phyloP scores from a whole-genome alignment of 1,284 basidiomycete species.

The Taiwanofungus camphoratus region DNA sequence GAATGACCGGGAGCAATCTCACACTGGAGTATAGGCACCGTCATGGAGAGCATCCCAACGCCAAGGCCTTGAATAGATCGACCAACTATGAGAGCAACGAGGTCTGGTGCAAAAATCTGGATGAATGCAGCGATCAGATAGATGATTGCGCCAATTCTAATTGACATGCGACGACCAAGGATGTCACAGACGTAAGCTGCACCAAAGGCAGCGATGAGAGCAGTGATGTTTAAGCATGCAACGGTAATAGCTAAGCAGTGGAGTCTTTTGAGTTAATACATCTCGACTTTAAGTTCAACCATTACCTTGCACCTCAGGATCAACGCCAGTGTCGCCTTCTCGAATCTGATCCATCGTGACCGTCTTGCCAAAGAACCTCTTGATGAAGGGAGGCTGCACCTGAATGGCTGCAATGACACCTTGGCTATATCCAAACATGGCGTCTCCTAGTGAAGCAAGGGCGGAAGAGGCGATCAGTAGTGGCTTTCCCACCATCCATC shows the following conservation, averaged over 20 bases:
- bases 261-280: constrained; percentile 4
- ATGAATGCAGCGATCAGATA: constrained; percentile 44
- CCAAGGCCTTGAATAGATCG: constrained; percentile 43
- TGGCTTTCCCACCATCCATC: constrained; percentile 45
- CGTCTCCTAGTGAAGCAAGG: constrained; percentile 47
- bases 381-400: constrained; percentile 47
- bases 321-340: constrained; percentile 37
- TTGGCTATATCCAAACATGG: constrained; percentile 51
- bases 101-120: constrained; percentile 39
- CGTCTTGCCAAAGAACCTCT: constrained; percentile 38
- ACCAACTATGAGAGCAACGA: constrained; percentile 38
- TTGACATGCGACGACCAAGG: constrained; percentile 43
- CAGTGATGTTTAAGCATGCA: constrained; percentile 46
- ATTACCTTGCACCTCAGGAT: constrained; percentile 42
- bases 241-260: constrained; percentile 41
- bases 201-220: constrained; percentile 38
- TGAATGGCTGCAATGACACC: constrained; percentile 47
- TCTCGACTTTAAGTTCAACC: neutral
- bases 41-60: constrained; percentile 49
- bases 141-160: constrained; percentile 42
- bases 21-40: constrained; percentile 46
- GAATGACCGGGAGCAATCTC: constrained; percentile 48
- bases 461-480: constrained; percentile 47
- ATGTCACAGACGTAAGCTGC: constrained; percentile 45
- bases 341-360: constrained; percentile 40